These are phyloP conservation scores for Sclerotinia subarctica DNA, from an alignment of 2,329 filamentous ascomycete species.

Conservation along the genomic window DNA sequence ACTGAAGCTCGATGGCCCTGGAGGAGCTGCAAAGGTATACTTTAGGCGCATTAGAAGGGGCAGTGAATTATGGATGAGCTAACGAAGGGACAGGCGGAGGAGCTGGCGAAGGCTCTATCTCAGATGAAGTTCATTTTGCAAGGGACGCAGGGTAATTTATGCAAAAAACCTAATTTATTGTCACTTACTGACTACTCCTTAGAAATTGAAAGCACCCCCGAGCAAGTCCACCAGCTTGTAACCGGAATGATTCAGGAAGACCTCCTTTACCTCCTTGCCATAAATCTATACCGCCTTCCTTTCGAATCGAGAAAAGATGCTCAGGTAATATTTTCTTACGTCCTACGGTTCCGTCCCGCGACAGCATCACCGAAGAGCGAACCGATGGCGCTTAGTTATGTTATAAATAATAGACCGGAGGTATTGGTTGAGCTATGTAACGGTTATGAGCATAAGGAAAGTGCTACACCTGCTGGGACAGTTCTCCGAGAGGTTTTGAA, in stretches of 20 bases:
- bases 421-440: constrained; percentile 84
- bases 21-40: constrained; percentile 53
- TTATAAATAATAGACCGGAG: constrained; percentile 81
- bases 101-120: constrained; percentile 77
- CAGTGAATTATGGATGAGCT: constrained; percentile 24
- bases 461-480: constrained; percentile 85
- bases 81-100: constrained; percentile 63
- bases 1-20: constrained; percentile 56
- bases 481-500: constrained; percentile 86
- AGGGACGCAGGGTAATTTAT: constrained; percentile 74
- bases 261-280: constrained; percentile 78
- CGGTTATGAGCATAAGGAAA: constrained; percentile 86
- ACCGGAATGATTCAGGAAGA: constrained; percentile 84
- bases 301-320: constrained; percentile 97
- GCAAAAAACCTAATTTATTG: neutral
- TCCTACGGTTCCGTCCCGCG: constrained; percentile 81
- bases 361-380: constrained; percentile 66
- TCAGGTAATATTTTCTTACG: constrained; percentile 92
- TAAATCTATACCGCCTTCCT: constrained; percentile 77
- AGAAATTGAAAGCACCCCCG: constrained; percentile 84
- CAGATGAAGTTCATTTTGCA: constrained; percentile 94
- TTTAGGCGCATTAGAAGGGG: constrained; percentile 3
- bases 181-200: constrained; percentile 25
- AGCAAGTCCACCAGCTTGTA: constrained; percentile 84
- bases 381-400: constrained; percentile 82